Conservation (phyloP, 1,139 yeast genomes). For the Nakaseomyces kungkrabaensis region DNA sequence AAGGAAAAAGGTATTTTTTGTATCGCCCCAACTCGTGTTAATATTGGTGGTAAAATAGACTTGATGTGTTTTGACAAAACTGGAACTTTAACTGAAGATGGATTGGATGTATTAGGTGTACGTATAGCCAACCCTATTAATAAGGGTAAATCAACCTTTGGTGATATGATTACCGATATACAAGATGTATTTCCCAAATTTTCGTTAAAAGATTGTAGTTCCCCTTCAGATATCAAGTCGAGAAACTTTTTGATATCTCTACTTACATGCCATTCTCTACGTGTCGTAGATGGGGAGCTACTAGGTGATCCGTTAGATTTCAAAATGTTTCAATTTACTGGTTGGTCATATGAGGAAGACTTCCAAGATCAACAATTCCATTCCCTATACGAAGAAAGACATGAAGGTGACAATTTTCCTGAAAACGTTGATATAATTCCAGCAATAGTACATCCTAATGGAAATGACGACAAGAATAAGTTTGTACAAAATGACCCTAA, state of each 20-base stretch:
- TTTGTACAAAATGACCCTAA: conserved; percentile 30
- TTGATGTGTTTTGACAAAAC: conserved; percentile 91
- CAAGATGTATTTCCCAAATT: conserved; percentile 27
- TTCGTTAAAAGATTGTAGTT: conserved; percentile 24
- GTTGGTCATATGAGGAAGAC: conserved; percentile 66
- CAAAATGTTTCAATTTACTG: conserved; percentile 86
- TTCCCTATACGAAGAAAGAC: conserved; percentile 30
- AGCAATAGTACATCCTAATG: conserved; percentile 38
- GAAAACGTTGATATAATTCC: conserved; percentile 38
- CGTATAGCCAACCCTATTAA: conserved; percentile 42
- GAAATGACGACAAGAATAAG: conserved; percentile 18
- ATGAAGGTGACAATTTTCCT: conserved; percentile 32
- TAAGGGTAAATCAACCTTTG: conserved; percentile 45
- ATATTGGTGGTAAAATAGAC: conserved; percentile 89
- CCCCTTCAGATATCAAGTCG: conserved; percentile 21
- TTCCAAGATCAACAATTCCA: conserved; percentile 32
- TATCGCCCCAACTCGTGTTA: conserved; percentile 86
- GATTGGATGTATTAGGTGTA: conserved; percentile 83
- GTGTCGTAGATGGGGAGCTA: conserved; percentile 65
- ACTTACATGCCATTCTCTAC: conserved; percentile 81
- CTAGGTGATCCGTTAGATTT: conserved; percentile 90
- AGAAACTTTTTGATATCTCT: conserved; percentile 39
- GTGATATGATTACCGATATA: conserved; percentile 35
- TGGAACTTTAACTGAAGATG: conserved; percentile 95
- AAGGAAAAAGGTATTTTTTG: conserved; percentile 66